Conservation (phyloP, 2,329 filamentous ascomycete genomes). For the Leptographium lundbergii region DNA sequence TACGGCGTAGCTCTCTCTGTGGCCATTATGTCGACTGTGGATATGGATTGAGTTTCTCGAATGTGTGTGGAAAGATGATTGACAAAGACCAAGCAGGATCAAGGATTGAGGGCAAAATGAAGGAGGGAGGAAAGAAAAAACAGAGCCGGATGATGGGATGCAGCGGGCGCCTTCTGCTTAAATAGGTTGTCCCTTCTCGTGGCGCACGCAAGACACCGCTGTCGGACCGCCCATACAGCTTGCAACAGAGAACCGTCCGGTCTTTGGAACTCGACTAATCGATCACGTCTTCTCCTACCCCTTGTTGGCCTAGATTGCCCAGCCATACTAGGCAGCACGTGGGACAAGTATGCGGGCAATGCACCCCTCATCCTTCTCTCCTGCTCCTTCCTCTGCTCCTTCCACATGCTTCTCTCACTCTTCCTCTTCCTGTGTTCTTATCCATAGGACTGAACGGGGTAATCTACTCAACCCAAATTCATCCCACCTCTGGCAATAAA, state of each 20-base stretch:
- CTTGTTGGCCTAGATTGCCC: neutral
- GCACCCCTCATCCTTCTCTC: no score
- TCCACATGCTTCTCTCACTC: no score
- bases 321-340: neutral
- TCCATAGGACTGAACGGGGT: no score
- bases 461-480: no score
- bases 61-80: neutral
- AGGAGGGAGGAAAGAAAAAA: neutral
- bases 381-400: neutral
- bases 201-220: neutral
- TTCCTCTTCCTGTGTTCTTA: no score
- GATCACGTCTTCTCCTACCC: constrained; percentile 11
- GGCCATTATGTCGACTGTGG: constrained; percentile 19
- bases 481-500: no score
- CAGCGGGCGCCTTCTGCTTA: neutral
- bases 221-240: neutral
- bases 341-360: no score
- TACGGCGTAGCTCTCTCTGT: constrained; percentile 21
- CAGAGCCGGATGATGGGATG: neutral
- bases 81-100: no score
- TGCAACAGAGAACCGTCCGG: neutral
- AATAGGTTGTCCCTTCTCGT: neutral
- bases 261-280: constrained; percentile 8
- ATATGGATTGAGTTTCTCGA: neutral
- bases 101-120: neutral